Percentiles rank a stretch among this genome's conserved stretches.
Conservation (phyloP, 164 flowering plant species). For the Nelumbo lutea region DNA sequence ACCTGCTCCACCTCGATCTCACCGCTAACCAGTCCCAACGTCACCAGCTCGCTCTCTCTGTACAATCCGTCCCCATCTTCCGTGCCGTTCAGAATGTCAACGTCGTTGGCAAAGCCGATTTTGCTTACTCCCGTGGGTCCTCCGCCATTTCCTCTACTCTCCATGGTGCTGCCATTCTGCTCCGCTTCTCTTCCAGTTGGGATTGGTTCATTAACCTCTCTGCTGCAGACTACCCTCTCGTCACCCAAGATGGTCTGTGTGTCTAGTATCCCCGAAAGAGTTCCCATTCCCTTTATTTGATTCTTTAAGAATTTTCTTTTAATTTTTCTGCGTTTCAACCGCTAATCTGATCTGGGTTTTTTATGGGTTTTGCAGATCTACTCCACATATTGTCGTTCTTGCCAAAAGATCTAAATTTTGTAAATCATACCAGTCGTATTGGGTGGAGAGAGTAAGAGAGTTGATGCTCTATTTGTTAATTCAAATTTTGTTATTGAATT, state of each 20-base stretch:
- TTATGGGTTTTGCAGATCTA: constrained; percentile 52
- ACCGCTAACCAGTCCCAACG: constrained; percentile 50
- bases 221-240: constrained; percentile 80
- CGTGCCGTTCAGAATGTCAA: constrained; percentile 61
- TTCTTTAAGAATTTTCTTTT: constrained; percentile 4
- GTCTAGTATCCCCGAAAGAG: too few relatives aligned
- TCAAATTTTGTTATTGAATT: neutral
- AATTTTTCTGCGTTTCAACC: neutral
- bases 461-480: neutral
- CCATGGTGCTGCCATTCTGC: constrained; percentile 74
- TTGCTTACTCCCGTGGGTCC: constrained; percentile 49
- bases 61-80: constrained; percentile 52
- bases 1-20: constrained; percentile 79
- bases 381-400: constrained; percentile 80
- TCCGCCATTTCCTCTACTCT: constrained; percentile 59
- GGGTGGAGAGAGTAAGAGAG: constrained; percentile 84
- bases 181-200: constrained; percentile 49
- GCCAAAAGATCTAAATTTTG: constrained; percentile 81
- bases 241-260: constrained; percentile 81
- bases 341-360: constrained; percentile 11
- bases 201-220: constrained; percentile 84
- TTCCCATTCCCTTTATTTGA: neutral
- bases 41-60: constrained; percentile 39
- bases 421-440: constrained; percentile 76
- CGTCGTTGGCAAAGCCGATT: constrained; percentile 71